Conservation (phyloP, 2,329 filamentous ascomycete species). For the Ilyonectria robusta region DNA sequence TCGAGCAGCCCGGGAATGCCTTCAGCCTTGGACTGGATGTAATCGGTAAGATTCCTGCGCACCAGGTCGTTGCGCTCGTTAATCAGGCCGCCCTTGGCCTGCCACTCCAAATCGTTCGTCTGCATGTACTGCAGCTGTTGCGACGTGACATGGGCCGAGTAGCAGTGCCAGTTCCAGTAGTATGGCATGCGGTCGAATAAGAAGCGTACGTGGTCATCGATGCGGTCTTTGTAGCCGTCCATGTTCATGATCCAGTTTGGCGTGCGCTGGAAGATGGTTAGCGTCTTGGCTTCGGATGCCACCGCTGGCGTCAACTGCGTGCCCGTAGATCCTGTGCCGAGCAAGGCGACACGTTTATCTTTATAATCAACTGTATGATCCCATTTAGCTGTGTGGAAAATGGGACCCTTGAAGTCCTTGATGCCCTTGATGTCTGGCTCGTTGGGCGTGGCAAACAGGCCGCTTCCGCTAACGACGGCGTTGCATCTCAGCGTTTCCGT, state of each 20-base stretch:
- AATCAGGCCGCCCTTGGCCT: conserved; percentile 21
- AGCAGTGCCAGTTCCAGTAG: conserved; percentile 32
- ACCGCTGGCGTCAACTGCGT: conserved; percentile 16
- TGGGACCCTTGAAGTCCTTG: conserved; percentile 6
- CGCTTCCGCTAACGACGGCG: conserved; percentile 19
- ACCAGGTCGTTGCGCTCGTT: conserved; percentile 27
- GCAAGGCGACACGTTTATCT: conserved; percentile 17
- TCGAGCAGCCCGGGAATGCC: conserved; percentile 18
- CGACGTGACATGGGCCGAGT: conserved; percentile 22
- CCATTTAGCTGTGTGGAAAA: conserved; percentile 26
- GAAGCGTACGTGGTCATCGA: conserved; percentile 13
- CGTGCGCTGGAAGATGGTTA: conserved; percentile 25
- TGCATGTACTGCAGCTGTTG: conserved; percentile 27
- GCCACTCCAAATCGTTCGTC: conserved; percentile 15
- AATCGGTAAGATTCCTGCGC: conserved; percentile 12
- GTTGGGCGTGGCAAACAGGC: conserved; percentile 25
- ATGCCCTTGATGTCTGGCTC: conserved; percentile 17
- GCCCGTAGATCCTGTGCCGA: conserved; percentile 24
- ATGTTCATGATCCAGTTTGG: conserved; percentile 31
- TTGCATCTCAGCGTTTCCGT: conserved; percentile 15
- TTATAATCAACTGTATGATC: conserved; percentile 16
- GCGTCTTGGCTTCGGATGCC: conserved; percentile 14
- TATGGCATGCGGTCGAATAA: conserved; percentile 28
- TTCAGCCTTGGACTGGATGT: conserved; percentile 23
- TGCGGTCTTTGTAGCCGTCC: conserved; percentile 11